phyloP scores from a whole-genome alignment of 1,284 basidiomycete genomes.

The Peniophora sp. region DNA sequence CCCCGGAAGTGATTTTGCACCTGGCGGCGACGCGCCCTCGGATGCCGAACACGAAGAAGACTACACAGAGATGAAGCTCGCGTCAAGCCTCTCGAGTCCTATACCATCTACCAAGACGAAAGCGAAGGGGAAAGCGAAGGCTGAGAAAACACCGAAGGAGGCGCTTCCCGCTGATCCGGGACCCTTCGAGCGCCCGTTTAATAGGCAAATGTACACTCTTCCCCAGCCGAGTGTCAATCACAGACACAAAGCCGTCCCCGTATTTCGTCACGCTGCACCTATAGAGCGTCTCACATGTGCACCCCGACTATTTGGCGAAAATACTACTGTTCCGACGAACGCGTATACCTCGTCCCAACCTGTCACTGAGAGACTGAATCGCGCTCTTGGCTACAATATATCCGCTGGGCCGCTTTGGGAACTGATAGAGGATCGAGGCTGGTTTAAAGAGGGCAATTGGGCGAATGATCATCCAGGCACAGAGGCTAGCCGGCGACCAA shows the following conservation, averaged over 20 bases:
- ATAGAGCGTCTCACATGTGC: constrained; percentile 46
- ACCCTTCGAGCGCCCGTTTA: constrained; percentile 18
- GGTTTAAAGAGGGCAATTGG: constrained; percentile 57
- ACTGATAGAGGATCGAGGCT: constrained; percentile 63
- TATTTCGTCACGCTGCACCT: constrained; percentile 38
- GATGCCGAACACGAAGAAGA: not conserved
- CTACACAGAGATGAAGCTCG: not conserved
- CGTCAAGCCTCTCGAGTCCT: not conserved
- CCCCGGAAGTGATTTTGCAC: not conserved
- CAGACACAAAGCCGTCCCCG: constrained; percentile 55
- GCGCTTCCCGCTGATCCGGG: not conserved
- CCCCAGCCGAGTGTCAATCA: constrained; percentile 57
- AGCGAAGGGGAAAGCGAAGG: not conserved
- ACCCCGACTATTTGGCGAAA: constrained; percentile 40
- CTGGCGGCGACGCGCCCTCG: not conserved
- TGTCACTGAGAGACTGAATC: constrained; percentile 42
- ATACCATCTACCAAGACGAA: not conserved
- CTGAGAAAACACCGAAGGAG: not conserved
- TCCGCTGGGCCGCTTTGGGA: constrained; percentile 70
- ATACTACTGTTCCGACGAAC: constrained; percentile 26
- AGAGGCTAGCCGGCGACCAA: constrained; percentile 46
- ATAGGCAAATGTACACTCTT: constrained; percentile 42
- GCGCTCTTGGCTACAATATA: constrained; percentile 62
- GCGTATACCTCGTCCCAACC: constrained; percentile 35
- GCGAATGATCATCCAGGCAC: constrained; percentile 22